Evolutionary conservation across 1,139 yeast genomes (phyloP), one percentile per base, ranked within the genome.

Genomic region (Geotrichum bryndzae): DNA sequence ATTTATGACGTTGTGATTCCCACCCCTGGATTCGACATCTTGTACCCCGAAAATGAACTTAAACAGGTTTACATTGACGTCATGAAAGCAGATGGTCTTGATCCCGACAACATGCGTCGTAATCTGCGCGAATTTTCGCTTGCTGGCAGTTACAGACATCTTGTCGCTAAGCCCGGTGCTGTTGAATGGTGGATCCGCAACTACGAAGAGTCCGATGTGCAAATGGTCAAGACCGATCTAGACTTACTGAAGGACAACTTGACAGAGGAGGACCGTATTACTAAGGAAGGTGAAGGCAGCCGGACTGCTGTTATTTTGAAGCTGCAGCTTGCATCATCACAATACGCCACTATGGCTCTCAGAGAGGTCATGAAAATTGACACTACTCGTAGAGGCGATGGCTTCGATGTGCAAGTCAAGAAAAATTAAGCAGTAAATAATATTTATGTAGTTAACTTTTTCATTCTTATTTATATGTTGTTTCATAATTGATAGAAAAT

Each of bases 301-400:
- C 85, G 83, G 64, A 78, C 80, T 1, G 97, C 97, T 0, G 85
- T 92, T 11, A 80, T 92, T 11, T 75, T 95, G 65, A 85, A 82
- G 68, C 80, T 95, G 81, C 88, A 86, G 72, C 79, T 95, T 63
- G 95, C 91, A 1, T 86, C 89, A 7, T 88, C 97, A 56, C 87
- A 96, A 5, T 95, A 95, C 74, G 99, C 99, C 1, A 95, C 99
- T 0, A 95, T 95, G 99, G 96, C 97, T 0, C 77, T 95, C 61
- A 82, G 99, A 70, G 99, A 94, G 72, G 84, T 88, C 61, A 88
- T 90, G 96, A 88, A 87, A 73, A 79, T 85, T 31, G 96, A 90
- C 66, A 88, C 96, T 2, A 82, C 90, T 51, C 83, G 91, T 63
- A 79, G 85, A 66, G 84, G 87, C 57, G 85, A 82, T 41, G 68